A percentile compares a stretch with the other conserved stretches of the same genome.
Conservation (phyloP, 805 yeast species). For the Maudiozyma barnettii region DNA sequence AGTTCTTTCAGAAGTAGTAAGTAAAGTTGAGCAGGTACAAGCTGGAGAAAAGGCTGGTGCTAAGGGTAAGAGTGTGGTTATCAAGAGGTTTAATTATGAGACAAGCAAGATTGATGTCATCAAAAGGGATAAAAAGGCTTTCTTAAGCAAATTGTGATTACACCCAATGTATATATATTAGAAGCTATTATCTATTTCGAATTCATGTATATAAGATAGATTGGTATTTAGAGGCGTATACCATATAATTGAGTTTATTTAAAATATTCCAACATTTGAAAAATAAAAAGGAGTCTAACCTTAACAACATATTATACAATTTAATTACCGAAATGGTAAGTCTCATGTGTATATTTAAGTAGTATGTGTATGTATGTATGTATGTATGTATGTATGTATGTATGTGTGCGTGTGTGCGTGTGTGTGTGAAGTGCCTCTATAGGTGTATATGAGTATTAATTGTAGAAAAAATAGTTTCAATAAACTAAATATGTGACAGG, state of each 20-base stretch:
- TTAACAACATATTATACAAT: too few relatives aligned
- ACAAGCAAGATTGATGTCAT: constrained; percentile 43
- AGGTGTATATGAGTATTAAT: too few relatives aligned
- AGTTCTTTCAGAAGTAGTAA: constrained; percentile 38
- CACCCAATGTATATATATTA: neutral
- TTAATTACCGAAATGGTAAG: too few relatives aligned
- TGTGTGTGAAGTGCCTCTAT: neutral
- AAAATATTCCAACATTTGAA: neutral
- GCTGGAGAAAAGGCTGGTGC: constrained; percentile 26
- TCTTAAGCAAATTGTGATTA: constrained; percentile 21
- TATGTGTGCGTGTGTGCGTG: neutral
- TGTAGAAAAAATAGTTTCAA: too few relatives aligned
- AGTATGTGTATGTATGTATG: neutral
- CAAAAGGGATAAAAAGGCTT: constrained; percentile 46
- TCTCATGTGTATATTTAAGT: neutral
- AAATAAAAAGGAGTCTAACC: too few relatives aligned
- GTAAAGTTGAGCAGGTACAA: neutral
- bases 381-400: neutral
- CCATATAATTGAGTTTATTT: neutral
- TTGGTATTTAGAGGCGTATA: neutral
- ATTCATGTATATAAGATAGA: neutral
- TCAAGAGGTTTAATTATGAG: constrained; percentile 53
- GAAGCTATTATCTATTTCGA: neutral
- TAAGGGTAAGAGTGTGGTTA: constrained; percentile 40
- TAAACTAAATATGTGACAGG: too few relatives aligned